These are phyloP conservation scores for Gyrodon lividus DNA, from an alignment of 768 basidiomycete genomes.

Conservation along the genomic window DNA sequence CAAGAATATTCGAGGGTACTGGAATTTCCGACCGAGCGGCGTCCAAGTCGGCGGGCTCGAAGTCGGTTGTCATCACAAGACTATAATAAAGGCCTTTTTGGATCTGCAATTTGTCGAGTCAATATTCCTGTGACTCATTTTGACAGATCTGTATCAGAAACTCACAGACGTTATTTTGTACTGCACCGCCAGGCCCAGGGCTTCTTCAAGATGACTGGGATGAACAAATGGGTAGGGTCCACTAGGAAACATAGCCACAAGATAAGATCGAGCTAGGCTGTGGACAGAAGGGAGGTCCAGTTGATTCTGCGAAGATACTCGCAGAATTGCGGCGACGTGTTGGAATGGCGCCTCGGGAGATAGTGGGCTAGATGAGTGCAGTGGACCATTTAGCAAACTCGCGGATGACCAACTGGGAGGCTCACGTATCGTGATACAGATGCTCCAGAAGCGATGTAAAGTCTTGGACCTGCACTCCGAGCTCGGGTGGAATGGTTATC, in stretches of 20 bases:
- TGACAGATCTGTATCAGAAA: slow-evolving; percentile 6
- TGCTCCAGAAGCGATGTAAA: slow-evolving; percentile 58
- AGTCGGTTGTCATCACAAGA: slow-evolving; percentile 57
- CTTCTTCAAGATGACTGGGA: slow-evolving; percentile 49
- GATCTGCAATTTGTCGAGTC: slow-evolving; percentile 37
- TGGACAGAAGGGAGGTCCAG: slow-evolving; percentile 60
- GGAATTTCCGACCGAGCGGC: slow-evolving; percentile 6
- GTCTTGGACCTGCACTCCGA: slow-evolving; percentile 43
- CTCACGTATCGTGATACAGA: slow-evolving; percentile 69
- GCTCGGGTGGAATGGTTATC: slow-evolving; percentile 36
- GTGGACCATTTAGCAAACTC: not conserved
- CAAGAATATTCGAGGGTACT: not conserved
- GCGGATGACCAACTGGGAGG: slow-evolving; percentile 12
- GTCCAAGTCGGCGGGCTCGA: slow-evolving; percentile 40
- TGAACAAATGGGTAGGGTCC: slow-evolving; percentile 43
- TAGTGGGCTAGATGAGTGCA: slow-evolving; percentile 42
- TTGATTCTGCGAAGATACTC: slow-evolving; percentile 53
- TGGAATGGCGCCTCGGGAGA: slow-evolving; percentile 41
- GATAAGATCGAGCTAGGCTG: slow-evolving; percentile 37
- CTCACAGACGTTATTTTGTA: slow-evolving; percentile 52
- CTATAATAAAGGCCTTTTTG: slow-evolving; percentile 65
- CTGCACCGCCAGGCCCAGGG: slow-evolving; percentile 48
- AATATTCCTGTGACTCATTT: not conserved
- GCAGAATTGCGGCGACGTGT: slow-evolving; percentile 53
- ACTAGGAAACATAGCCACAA: slow-evolving; percentile 50